phyloP scores from a whole-genome alignment of 768 basidiomycete genomes.

The Myochromella boudieri region DNA sequence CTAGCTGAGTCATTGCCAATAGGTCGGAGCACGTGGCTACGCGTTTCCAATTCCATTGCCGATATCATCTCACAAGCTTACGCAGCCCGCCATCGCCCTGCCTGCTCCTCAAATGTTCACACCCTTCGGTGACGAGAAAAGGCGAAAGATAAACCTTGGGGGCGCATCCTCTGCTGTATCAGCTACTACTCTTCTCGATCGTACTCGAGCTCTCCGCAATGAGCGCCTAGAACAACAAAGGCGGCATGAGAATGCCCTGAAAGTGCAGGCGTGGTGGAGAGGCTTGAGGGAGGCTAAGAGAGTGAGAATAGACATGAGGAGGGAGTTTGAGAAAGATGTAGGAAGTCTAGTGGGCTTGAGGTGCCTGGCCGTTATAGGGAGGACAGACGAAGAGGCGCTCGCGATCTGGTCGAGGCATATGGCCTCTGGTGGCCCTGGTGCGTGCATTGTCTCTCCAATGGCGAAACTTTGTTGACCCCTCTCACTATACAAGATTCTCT shows the following conservation, averaged over 20 bases:
- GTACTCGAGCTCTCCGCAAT: constrained; percentile 58
- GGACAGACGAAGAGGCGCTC: constrained; percentile 43
- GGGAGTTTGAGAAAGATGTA: constrained; percentile 51
- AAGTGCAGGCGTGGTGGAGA: constrained; percentile 73
- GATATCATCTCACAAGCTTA: too few species aligned
- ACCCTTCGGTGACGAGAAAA: constrained; percentile 10
- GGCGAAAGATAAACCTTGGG: constrained; percentile 55
- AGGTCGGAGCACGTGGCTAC: too few species aligned
- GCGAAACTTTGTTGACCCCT: background rate
- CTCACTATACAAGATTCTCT: constrained; percentile 31
- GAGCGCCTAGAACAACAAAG: constrained; percentile 58
- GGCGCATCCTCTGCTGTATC: constrained; percentile 54
- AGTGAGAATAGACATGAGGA: constrained; percentile 45
- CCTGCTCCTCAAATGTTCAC: too few species aligned
- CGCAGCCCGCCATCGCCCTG: too few species aligned
- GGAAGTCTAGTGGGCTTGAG: constrained; percentile 57
- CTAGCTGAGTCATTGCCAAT: too few species aligned
- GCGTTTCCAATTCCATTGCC: too few species aligned
- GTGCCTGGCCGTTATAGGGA: constrained; percentile 62
- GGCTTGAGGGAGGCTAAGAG: constrained; percentile 41
- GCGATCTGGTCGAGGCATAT: constrained; percentile 45
- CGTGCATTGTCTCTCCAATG: background rate
- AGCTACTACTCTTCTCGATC: constrained; percentile 56
- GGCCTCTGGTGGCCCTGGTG: constrained; percentile 28
- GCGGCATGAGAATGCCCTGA: constrained; percentile 55